phyloP scores from a whole-genome alignment of 352 stramenopile species.

The Ophiocytium majus region DNA sequence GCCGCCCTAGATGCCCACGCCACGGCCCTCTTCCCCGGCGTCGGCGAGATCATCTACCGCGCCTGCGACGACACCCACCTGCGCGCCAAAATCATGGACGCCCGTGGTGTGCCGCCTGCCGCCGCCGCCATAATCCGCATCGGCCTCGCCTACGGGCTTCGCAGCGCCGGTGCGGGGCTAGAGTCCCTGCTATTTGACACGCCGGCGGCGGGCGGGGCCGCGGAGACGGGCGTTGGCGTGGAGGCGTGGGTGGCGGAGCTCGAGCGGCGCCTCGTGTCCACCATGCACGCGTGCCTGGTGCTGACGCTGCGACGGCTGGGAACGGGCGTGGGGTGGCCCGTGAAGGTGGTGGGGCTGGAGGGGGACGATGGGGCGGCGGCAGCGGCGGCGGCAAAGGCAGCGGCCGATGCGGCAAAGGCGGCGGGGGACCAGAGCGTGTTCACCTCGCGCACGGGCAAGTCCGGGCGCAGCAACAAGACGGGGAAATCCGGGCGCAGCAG shows the following conservation, averaged over 20 bases:
- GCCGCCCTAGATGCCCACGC: background rate
- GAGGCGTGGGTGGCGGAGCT: constrained; percentile 28
- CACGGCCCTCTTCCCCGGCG: constrained; percentile 24
- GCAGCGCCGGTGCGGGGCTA: constrained; percentile 23
- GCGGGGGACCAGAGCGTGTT: background rate
- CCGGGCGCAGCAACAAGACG: background rate
- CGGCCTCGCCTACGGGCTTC: background rate
- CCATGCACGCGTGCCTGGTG: background rate
- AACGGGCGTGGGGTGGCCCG: background rate
- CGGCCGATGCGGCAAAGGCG: background rate
- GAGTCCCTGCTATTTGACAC: constrained; percentile 19
- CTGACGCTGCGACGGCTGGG: background rate
- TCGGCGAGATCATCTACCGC: constrained; percentile 31
- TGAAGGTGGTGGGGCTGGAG: background rate
- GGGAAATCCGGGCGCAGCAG: background rate
- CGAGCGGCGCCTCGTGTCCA: constrained; percentile 24
- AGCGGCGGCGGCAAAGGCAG: no score
- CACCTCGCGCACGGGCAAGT: background rate
- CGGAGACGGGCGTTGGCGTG: background rate
- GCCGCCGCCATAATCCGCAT: background rate
- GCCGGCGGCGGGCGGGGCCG: background rate
- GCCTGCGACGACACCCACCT: background rate
- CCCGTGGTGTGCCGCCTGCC: background rate
- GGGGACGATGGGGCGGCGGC: background rate
- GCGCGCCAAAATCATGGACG: background rate